A percentile compares a stretch with the other conserved stretches of the same genome.
phyloP scores from a whole-genome alignment of 768 basidiomycete genomes.

The Gymnopilus junonius region DNA sequence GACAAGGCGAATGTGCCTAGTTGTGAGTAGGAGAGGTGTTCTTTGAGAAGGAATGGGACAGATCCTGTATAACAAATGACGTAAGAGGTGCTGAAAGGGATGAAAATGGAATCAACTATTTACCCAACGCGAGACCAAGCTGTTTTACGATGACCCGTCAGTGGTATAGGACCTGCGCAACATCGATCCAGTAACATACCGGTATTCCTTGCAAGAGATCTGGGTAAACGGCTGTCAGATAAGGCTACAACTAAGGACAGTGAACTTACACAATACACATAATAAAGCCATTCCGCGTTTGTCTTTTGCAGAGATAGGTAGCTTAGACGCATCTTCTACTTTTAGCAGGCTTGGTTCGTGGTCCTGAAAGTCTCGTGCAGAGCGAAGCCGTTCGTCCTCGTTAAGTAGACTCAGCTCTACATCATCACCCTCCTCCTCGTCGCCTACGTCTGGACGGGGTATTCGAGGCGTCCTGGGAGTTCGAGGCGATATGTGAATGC shows the following conservation, averaged over 20 bases:
- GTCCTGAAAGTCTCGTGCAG: constrained; percentile 47
- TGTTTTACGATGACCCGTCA: constrained; percentile 28
- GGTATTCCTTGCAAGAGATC: constrained; percentile 90
- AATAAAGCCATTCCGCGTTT: constrained; percentile 84
- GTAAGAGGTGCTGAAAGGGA: neutral
- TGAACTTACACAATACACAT: constrained; percentile 81
- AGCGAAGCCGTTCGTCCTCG: constrained; percentile 56
- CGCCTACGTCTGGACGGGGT: constrained; percentile 37
- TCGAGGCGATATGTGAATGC: constrained; percentile 62
- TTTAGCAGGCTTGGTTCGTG: constrained; percentile 33
- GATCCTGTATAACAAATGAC: constrained; percentile 62
- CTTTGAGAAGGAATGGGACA: constrained; percentile 93
- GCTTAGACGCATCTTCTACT: constrained; percentile 41
- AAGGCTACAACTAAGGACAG: constrained; percentile 7
- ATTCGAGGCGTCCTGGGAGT: constrained; percentile 47
- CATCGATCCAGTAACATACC: constrained; percentile 49
- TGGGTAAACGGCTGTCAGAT: constrained; percentile 27
- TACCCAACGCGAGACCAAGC: constrained; percentile 90
- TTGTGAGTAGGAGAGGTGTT: constrained; percentile 96
- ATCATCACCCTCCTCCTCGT: constrained; percentile 57
- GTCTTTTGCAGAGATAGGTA: constrained; percentile 70
- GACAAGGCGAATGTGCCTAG: constrained; percentile 92
- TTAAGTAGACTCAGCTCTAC: constrained; percentile 66
- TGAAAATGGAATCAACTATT: constrained; percentile 8
- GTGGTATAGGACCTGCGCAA: constrained; percentile 3